Percentiles rank a stretch among this genome's conserved stretches.
Conservation (phyloP, 169 alveolate species). For the Cryptosporidium viatorum region DNA sequence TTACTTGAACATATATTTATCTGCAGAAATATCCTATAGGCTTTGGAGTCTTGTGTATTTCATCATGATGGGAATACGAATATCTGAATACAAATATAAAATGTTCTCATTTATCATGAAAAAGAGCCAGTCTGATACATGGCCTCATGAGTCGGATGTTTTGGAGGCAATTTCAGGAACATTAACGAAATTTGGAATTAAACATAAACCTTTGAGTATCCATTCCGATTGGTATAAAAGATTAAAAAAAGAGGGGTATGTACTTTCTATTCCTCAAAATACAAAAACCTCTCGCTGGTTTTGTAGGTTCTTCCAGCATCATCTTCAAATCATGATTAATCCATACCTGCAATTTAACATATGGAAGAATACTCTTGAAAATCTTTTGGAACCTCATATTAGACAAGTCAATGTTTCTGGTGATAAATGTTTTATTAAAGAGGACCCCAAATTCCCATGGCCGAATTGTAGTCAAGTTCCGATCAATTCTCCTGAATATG, state of each 20-base stretch:
- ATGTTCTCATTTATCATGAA: constrained; percentile 48
- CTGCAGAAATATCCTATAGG: constrained; percentile 46
- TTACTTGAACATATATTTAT: constrained; percentile 30
- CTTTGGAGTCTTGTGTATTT: constrained; percentile 53
- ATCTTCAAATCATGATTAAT: constrained; percentile 44
- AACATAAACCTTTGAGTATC: constrained; percentile 34
- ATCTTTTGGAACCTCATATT: constrained; percentile 36
- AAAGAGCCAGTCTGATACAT: constrained; percentile 31
- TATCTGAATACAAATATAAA: constrained; percentile 7
- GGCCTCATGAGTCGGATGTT: constrained; percentile 72
- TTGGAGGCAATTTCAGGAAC: constrained; percentile 46
- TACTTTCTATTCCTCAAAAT: constrained; percentile 42
- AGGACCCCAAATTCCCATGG: constrained; percentile 75
- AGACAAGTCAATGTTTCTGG: constrained; percentile 35
- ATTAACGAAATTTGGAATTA: constrained; percentile 15
- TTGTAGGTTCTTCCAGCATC: constrained; percentile 68
- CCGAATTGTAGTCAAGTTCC: constrained; percentile 39
- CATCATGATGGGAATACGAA: constrained; percentile 30
- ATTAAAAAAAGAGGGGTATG: constrained; percentile 58
- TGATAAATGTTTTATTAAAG: constrained; percentile 43
- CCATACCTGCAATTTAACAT: constrained; percentile 46
- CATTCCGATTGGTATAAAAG: constrained; percentile 56
- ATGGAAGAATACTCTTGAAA: constrained; percentile 38
- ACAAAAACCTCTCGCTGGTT: constrained; percentile 66
- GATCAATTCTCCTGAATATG: constrained; percentile 23